Base-by-base conservation (phyloP, 78 protist species). In the Dictyostelium brefeldianum region DNA sequence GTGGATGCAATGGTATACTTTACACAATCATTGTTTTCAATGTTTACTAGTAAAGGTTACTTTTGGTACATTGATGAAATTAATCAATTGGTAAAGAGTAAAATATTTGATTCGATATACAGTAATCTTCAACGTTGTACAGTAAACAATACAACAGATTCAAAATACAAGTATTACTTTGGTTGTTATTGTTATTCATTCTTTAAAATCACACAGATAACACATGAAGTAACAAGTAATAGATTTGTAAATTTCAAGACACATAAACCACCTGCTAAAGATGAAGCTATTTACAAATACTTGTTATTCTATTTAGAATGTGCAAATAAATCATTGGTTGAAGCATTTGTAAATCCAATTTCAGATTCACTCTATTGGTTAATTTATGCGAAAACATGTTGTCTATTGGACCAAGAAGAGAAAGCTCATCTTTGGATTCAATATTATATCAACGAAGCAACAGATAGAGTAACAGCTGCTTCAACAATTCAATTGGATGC, bases 351-450 rank as follows among this genome's bases (percentile, higher is more conserved):
- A 10, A 47, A 87, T 27, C 85, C 93, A 77, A 78, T 31, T 59
- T 46, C 81, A 11, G 46, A 5, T 9, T 20, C 93, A 31, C 53
- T 4, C 22, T 47, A 59, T 59, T 87, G 84, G 84, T 87, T 87
- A 62, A 47, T 77, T 17, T 87, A 67, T 67, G 83, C 84, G 50
- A 87, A 87, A 78, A 77, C 93, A 59, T 87, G 93, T 78, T 48
- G 83, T 77, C 69, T 87, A 36, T 65, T 87, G 20, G 51, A 77
- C 51, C 51, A 62, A 36, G 93, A 87, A 50, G 93, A 87, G n/a
- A 87, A 77, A 41, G 83, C 93, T 25, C 84, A 87, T 47, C 77
- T 36, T 43, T 87, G 93, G 93, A 87, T 87, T 22, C 93, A 87
- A 64, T 64, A 75, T 41, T 87, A 46, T 65, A 87, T 87, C 14